Evolutionary conservation across 441 rosid species (phyloP), one percentile per base, ranked within the genome.

Genomic region (Populus hybrid): DNA sequence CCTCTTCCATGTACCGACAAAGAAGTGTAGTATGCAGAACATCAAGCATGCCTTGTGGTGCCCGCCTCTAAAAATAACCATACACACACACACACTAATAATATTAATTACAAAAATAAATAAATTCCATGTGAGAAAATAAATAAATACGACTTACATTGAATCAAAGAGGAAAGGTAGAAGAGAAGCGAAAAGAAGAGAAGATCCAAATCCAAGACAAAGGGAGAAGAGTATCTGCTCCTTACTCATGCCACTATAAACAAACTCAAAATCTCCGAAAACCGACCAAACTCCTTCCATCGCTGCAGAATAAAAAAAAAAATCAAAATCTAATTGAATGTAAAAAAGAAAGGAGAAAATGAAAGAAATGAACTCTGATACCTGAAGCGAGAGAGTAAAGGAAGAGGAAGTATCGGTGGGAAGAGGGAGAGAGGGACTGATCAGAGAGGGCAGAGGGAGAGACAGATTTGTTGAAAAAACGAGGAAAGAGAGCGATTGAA

Each of bases 261-360:
- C 78, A 69, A 91, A 77, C 81, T 91, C 98, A 19, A 80, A 87
- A 82, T 96, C 98, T 81, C 98, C 98, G 76, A 84, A 89, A 82
- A 90, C 98, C 11, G 86, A 85, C 91, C 97, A 90, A 24, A 94
- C 50, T 72, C 95, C 98, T 86, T 91, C 92, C 90, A 89, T 82
- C n/a, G 81, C 97, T 94, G 77, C 12, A 9, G 46, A 23, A 32
- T 69, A 59, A 72, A 46, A 19, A 72, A 71, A 59, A 69, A 30
- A 67, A 23, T 14, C 5, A 21, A 12, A 72, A 57, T 28, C 16
- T 11, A 16, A 35, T 4, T 14, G 26, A 42, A 61, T 1, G 30
- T 0, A 0, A 24, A 71, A 71, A n/a, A 21, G 11, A n/a, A 40
- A 16, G 28, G 8, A 24, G 53, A 69, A 5, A 53, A 63, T 7